Conservation (phyloP, 352 stramenopile genomes). For the Blastocystis sp. region DNA sequence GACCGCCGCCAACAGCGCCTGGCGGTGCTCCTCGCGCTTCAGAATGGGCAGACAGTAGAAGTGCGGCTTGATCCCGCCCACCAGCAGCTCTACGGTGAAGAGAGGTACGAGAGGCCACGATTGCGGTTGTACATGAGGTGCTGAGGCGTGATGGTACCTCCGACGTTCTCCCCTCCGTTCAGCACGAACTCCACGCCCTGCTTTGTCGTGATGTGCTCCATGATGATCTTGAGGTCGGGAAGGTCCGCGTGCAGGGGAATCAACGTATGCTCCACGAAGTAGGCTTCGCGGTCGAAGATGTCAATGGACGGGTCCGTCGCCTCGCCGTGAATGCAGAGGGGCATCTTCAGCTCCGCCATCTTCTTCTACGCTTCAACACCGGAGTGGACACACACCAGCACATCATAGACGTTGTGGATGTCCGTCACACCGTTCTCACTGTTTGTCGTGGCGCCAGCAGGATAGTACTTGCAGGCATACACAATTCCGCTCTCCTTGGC, state of each 20-base stretch:
- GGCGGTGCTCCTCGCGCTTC: slow-evolving; percentile 88
- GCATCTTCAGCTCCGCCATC: slow-evolving; percentile 81
- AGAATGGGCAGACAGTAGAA: slow-evolving; percentile 99
- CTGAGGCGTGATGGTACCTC: slow-evolving; percentile 95
- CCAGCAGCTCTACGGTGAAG: slow-evolving; percentile 74
- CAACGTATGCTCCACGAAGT: slow-evolving; percentile 92
- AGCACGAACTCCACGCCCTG: slow-evolving; percentile 91
- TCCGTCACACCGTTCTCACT: slow-evolving; percentile 93
- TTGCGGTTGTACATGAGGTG: slow-evolving; percentile 99
- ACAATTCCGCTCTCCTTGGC: slow-evolving; percentile 84
- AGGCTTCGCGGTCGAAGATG: slow-evolving; percentile 94
- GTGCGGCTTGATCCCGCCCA: slow-evolving; percentile 90
- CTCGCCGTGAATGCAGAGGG: slow-evolving; percentile 91
- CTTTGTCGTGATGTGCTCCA: slow-evolving; percentile 97
- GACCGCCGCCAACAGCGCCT: slow-evolving; percentile 84
- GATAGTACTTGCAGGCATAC: slow-evolving; percentile 95
- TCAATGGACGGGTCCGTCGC: slow-evolving; percentile 88
- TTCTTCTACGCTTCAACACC: slow-evolving; percentile 72
- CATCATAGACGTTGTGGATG: slow-evolving; percentile 87
- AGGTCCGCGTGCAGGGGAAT: slow-evolving; percentile 87
- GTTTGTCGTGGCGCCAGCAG: slow-evolving; percentile 96
- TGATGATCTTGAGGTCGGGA: slow-evolving; percentile 92
- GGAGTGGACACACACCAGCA: slow-evolving; percentile 77
- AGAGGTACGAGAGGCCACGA: slow-evolving; percentile 64
- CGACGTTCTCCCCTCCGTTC: slow-evolving; percentile 82